These are phyloP conservation scores for Hymenochaete sp. DNA, from an alignment of 1,284 basidiomycete genomes.

Conservation along the genomic window DNA sequence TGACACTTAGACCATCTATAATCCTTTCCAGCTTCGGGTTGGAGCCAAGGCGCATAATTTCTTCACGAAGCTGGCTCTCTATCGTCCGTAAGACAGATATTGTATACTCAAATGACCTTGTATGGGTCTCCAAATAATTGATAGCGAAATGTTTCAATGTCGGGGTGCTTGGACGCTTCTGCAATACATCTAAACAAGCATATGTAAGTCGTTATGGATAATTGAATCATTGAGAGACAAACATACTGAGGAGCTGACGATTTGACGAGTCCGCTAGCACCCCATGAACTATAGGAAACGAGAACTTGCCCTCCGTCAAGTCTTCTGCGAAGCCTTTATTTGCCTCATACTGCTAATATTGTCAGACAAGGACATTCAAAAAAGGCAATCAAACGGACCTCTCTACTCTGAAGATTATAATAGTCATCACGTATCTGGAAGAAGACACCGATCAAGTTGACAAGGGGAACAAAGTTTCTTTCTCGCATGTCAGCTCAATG, in stretches of 20 bases:
- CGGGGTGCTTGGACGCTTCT: slow-evolving; percentile 76
- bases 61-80: slow-evolving; percentile 44
- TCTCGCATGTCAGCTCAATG: too few species aligned
- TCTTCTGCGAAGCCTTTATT: slow-evolving; percentile 97
- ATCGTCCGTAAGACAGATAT: slow-evolving; percentile 49
- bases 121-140: slow-evolving; percentile 62
- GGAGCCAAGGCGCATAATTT: slow-evolving; percentile 52
- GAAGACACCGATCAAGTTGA: slow-evolving; percentile 89
- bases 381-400: slow-evolving; percentile 37
- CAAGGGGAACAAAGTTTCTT: slow-evolving; percentile 86
- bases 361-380: slow-evolving; percentile 5
- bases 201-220: slow-evolving; percentile 2
- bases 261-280: slow-evolving; percentile 70
- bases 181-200: slow-evolving; percentile 74
- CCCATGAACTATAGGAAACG: slow-evolving; percentile 88
- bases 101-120: slow-evolving; percentile 73
- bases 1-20: slow-evolving; percentile 34
- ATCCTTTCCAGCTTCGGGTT: slow-evolving; percentile 41
- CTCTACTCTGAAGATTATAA: slow-evolving; percentile 85
- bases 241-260: slow-evolving; percentile 73
- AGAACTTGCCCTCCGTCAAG: slow-evolving; percentile 93
- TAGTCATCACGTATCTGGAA: slow-evolving; percentile 98
- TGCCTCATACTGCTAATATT: slow-evolving; percentile 71
- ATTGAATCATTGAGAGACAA: background rate
- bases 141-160: slow-evolving; percentile 77